Percentiles rank a stretch among this genome's conserved stretches.
phyloP scores from a whole-genome alignment of 257 asterid species.

The Solanum pennellii region DNA sequence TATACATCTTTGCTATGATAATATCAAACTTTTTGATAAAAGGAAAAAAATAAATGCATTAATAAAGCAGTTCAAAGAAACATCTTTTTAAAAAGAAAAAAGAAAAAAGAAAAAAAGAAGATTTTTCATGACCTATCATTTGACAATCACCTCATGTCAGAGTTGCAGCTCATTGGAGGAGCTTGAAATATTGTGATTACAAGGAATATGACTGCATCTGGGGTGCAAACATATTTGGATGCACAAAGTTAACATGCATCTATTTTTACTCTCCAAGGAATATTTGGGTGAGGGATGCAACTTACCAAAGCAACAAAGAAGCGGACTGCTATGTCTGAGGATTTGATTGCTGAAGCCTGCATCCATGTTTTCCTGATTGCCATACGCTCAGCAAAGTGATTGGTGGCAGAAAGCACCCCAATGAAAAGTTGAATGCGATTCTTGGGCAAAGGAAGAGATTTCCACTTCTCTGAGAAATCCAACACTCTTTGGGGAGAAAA shows the following conservation, averaged over 20 bases:
- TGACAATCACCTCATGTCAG: background rate
- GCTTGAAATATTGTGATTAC: background rate
- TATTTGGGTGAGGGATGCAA: background rate
- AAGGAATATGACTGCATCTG: background rate
- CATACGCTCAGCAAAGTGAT: conserved; percentile 99
- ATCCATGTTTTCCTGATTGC: conserved; percentile 96
- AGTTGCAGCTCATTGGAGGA: background rate
- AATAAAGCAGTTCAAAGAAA: background rate
- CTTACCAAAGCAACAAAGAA: conserved; percentile 67
- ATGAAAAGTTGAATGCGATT: conserved; percentile 57
- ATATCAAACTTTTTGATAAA: background rate
- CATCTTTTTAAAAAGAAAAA: too few relatives aligned
- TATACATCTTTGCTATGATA: background rate
- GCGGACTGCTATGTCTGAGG: conserved; percentile 65
- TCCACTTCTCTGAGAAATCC: conserved; percentile 77
- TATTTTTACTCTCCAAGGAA: background rate
- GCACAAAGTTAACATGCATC: background rate
- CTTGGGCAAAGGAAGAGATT: conserved; percentile 35
- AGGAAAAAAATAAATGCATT: conserved; percentile 14
- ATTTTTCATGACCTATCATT: background rate
- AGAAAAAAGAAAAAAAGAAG: too few relatives aligned
- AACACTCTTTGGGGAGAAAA: conserved; percentile 81
- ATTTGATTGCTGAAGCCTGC: conserved; percentile 61
- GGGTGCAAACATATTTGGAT: background rate
- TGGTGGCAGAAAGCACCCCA: conserved; percentile 94